A percentile compares a stretch with the other conserved stretches of the same genome.
These are phyloP conservation scores for Wickerhamomyces chambardii DNA, from an alignment of 805 yeast species.

Conservation along the genomic window DNA sequence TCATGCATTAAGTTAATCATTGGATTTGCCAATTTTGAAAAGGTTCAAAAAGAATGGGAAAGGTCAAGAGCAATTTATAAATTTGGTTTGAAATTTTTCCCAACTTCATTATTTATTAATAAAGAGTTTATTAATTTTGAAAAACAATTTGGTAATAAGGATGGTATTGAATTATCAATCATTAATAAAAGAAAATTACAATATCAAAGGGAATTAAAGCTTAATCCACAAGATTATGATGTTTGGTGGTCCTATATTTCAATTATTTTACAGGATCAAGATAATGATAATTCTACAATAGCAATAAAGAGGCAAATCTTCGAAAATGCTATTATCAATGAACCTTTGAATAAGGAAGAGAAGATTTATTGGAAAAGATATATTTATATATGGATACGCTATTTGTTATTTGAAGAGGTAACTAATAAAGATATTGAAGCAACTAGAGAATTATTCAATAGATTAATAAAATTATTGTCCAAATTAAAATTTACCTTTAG, in stretches of 20 bases:
- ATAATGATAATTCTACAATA: conserved; percentile 18
- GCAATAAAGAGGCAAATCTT: conserved; percentile 17
- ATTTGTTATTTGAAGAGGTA: conserved; percentile 57
- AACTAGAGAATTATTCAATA: conserved; percentile 43
- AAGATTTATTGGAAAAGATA: conserved; percentile 59
- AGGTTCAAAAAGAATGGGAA: conserved; percentile 46
- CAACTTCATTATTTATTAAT: conserved; percentile 25
- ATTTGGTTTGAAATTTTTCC: conserved; percentile 38
- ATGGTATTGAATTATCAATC: conserved; percentile 44
- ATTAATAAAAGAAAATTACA: conserved; percentile 41
- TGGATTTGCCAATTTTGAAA: conserved; percentile 70
- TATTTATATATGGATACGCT: conserved; percentile 61
- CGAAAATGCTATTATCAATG: conserved; percentile 31
- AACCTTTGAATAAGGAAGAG: conserved; percentile 23
- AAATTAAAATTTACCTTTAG: conserved; percentile 56
- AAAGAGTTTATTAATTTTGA: conserved; percentile 49
- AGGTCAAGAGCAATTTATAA: conserved; percentile 52
- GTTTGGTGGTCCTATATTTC: conserved; percentile 76
- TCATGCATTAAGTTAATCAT: conserved; percentile 22
- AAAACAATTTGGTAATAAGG: conserved; percentile 50
- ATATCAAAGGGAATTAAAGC: conserved; percentile 39
- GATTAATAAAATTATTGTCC: conserved; percentile 42
- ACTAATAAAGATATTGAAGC: conserved; percentile 27
- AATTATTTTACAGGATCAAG: conserved; percentile 29
- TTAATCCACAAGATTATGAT: conserved; percentile 54